A percentile compares a stretch with the other conserved stretches of the same genome.
phyloP scores from a whole-genome alignment of 1,284 basidiomycete genomes.

The Moniliella sp. region DNA sequence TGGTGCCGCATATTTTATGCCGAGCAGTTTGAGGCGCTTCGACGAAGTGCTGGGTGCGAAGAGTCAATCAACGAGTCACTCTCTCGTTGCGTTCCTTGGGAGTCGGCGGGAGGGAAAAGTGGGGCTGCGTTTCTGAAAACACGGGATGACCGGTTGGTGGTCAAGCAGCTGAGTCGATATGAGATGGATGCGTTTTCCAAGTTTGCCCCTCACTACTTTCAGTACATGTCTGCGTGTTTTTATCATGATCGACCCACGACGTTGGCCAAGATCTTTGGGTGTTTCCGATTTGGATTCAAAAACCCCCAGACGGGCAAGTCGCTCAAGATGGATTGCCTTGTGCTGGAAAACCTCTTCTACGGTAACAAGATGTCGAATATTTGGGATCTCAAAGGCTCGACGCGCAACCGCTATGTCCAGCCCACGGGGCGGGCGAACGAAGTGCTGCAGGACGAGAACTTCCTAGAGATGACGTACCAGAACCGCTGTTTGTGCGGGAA shows the following conservation, averaged over 20 bases:
- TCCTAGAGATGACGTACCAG: slow-evolving; percentile 45
- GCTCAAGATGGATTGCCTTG: slow-evolving; percentile 77
- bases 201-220: slow-evolving; percentile 90
- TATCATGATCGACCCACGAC: slow-evolving; percentile 59
- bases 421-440: slow-evolving; percentile 69
- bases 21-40: slow-evolving; percentile 84
- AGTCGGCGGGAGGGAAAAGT: slow-evolving; percentile 82
- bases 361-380: slow-evolving; percentile 59
- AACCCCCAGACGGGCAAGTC: slow-evolving; percentile 57
- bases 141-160: slow-evolving; percentile 85
- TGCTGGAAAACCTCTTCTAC: slow-evolving; percentile 93
- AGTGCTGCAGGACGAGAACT: slow-evolving; percentile 74
- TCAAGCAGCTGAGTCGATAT: slow-evolving; percentile 75
- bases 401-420: slow-evolving; percentile 44
- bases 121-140: slow-evolving; percentile 81
- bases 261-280: slow-evolving; percentile 88
- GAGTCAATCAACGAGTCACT: slow-evolving; percentile 79
- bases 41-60: slow-evolving; percentile 76
- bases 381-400: slow-evolving; percentile 29
- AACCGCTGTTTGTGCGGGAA: slow-evolving; percentile 73
- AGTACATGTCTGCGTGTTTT: slow-evolving; percentile 55
- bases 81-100: slow-evolving; percentile 83
- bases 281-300: slow-evolving; percentile 79
- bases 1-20: slow-evolving; percentile 77
- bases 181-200: slow-evolving; percentile 88